Conservation (phyloP, 2,329 filamentous ascomycete genomes). For the Sporothrix phasma region DNA sequence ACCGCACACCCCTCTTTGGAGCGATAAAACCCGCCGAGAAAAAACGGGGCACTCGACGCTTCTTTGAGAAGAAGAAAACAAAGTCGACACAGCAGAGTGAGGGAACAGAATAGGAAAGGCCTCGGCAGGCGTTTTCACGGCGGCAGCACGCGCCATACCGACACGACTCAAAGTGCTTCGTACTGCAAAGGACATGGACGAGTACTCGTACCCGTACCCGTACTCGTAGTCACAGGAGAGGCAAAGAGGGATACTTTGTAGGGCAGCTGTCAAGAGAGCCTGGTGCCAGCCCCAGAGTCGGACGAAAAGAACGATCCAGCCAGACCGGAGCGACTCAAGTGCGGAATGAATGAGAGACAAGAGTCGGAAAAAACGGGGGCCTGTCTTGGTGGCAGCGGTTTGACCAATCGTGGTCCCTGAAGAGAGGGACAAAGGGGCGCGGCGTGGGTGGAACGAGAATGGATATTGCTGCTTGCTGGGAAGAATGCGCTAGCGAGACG, state of each 20-base stretch:
- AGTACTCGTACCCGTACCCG: too few relatives aligned
- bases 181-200: too few relatives aligned
- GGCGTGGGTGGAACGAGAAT: conserved; percentile 7
- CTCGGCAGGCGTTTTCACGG: not conserved
- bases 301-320: not conserved
- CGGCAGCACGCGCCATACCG: too few relatives aligned
- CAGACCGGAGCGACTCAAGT: conserved; percentile 32
- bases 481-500: not conserved
- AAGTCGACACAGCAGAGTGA: conserved; percentile 1
- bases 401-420: conserved; percentile 30
- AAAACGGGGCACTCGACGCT: conserved; percentile 1
- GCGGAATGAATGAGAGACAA: conserved; percentile 39
- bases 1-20: conserved; percentile 1
- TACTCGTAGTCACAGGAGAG: too few relatives aligned
- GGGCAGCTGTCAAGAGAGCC: not conserved
- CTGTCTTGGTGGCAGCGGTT: conserved; percentile 36
- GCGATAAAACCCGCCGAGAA: not conserved
- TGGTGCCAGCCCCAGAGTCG: not conserved
- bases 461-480: not conserved
- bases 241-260: too few relatives aligned
- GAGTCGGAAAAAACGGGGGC: conserved; percentile 31
- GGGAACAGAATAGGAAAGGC: not conserved
- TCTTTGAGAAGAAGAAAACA: conserved; percentile 10
- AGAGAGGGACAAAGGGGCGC: conserved; percentile 28
- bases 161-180: too few relatives aligned